phyloP scores from a whole-genome alignment of 2,329 filamentous ascomycete species.

The Alternaria solani region DNA sequence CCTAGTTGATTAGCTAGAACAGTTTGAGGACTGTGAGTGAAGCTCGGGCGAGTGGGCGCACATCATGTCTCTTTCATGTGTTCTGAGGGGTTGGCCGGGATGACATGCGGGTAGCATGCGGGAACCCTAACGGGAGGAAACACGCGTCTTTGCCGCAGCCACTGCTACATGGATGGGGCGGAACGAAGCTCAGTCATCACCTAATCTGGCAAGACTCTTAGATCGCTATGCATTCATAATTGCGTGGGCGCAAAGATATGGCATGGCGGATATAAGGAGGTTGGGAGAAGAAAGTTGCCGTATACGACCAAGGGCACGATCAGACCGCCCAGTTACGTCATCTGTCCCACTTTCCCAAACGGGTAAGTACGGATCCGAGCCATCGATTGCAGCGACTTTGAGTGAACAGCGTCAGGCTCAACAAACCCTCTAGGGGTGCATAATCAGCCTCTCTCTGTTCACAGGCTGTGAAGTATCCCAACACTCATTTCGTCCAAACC shows the following conservation, averaged over 20 bases:
- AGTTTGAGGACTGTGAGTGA: background rate
- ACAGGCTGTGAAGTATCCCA: background rate
- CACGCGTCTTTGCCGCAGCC: slow-evolving; percentile 1
- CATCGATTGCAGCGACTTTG: background rate
- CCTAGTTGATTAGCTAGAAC: background rate
- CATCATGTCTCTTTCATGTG: background rate
- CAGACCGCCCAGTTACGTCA: background rate
- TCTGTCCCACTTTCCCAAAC: background rate
- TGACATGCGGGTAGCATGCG: slow-evolving; percentile 4
- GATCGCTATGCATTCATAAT: background rate
- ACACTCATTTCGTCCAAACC: background rate
- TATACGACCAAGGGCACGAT: background rate
- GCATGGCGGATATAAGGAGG: background rate
- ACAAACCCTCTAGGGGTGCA: background rate
- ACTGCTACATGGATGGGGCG: background rate
- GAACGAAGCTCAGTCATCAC: background rate
- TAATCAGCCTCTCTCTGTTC: background rate
- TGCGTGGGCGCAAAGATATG: background rate
- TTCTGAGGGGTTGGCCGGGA: background rate
- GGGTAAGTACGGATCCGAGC: background rate
- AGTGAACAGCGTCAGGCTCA: background rate
- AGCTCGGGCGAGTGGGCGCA: background rate
- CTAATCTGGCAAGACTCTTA: background rate
- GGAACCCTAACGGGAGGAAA: slow-evolving; percentile 3
- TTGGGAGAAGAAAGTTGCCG: slow-evolving; percentile 1